A percentile compares a stretch with the other conserved stretches of the same genome.
These are phyloP conservation scores for Kuraishia ogatae DNA, from an alignment of 805 yeast species.

Conservation along the genomic window DNA sequence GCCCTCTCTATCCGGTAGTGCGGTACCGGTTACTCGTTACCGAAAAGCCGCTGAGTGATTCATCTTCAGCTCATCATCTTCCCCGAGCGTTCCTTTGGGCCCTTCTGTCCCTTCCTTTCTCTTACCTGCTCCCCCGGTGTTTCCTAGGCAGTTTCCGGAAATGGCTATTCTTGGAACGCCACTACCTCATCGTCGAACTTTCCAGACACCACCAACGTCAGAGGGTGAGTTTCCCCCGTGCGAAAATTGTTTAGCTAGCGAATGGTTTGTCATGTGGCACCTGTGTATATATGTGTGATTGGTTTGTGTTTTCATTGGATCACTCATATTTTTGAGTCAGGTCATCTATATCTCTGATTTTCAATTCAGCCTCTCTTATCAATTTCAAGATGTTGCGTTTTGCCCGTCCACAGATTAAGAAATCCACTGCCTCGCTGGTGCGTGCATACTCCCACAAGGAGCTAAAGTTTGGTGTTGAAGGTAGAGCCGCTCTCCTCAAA, in stretches of 20 bases:
- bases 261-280: no score
- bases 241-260: background rate
- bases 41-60: background rate
- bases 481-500: constrained; percentile 85
- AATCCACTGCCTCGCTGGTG: constrained; percentile 29
- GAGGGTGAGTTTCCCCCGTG: background rate
- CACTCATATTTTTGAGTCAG: background rate
- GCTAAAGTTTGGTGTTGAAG: constrained; percentile 93
- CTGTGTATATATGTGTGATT: no score
- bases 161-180: background rate
- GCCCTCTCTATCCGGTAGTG: background rate
- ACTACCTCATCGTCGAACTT: background rate
- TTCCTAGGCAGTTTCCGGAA: background rate
- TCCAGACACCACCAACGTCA: background rate
- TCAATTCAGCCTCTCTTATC: background rate
- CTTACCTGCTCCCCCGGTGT: no score
- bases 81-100: no score
- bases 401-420: constrained; percentile 33
- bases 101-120: no score
- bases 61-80: no score
- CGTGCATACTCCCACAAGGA: constrained; percentile 75
- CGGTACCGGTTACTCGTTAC: background rate
- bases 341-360: background rate
- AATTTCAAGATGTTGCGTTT: constrained; percentile 34
- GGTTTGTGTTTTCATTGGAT: no score